Conservation (phyloP, 495 filamentous ascomycete species). For the Aspergillus cristatus region DNA sequence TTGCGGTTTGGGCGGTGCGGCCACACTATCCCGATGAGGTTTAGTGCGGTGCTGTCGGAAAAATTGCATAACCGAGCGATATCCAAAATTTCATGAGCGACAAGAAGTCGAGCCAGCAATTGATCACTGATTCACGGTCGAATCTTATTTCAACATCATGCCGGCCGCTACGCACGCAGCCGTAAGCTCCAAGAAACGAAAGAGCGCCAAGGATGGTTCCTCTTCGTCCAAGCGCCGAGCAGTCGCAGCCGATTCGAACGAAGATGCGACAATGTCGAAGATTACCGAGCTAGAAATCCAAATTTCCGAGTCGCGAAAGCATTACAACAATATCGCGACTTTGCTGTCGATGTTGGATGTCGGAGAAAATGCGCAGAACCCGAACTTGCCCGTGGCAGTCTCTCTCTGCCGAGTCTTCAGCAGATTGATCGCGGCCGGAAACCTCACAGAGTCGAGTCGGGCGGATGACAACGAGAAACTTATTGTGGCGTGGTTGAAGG, state of each 20-base stretch:
- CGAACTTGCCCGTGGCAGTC: slow-evolving; percentile 56
- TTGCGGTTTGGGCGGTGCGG: slow-evolving; percentile 78
- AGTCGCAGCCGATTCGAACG: slow-evolving; percentile 29
- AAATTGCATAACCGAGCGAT: slow-evolving; percentile 27
- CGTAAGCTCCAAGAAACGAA: slow-evolving; percentile 33
- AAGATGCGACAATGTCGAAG: slow-evolving; percentile 41
- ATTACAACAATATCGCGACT: slow-evolving; percentile 86
- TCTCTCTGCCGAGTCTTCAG: slow-evolving; percentile 86
- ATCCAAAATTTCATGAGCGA: slow-evolving; percentile 21
- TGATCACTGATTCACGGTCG: background rate
- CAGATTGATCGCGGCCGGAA: slow-evolving; percentile 68
- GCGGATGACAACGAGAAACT: slow-evolving; percentile 63
- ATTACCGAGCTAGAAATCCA: slow-evolving; percentile 65
- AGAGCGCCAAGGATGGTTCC: slow-evolving; percentile 25
- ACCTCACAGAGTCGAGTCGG: slow-evolving; percentile 51
- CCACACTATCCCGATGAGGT: slow-evolving; percentile 70
- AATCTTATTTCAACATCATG: slow-evolving; percentile 18
- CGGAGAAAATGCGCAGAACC: slow-evolving; percentile 29
- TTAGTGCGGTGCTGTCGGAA: slow-evolving; percentile 48
- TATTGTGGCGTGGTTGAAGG: slow-evolving; percentile 70
- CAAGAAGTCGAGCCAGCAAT: slow-evolving; percentile 12
- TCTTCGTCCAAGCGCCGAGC: slow-evolving; percentile 40
- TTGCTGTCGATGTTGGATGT: slow-evolving; percentile 53
- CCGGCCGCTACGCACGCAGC: slow-evolving; percentile 15
- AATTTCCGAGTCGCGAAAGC: slow-evolving; percentile 70